Percentiles rank a stretch among this genome's conserved stretches.
Conservation (phyloP, 1,284 basidiomycete genomes). For the Cryptococcus maquisensis region DNA sequence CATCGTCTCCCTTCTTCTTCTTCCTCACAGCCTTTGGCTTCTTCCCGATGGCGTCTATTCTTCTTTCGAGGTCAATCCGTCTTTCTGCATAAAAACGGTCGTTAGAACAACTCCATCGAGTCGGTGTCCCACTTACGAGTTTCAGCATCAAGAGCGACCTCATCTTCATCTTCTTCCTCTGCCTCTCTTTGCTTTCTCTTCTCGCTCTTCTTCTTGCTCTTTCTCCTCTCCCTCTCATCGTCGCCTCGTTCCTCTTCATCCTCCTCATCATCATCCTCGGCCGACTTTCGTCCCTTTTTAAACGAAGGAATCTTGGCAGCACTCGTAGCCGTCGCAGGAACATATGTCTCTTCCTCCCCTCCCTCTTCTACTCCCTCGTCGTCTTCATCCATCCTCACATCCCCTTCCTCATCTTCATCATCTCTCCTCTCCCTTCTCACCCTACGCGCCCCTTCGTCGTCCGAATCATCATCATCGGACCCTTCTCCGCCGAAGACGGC, state of each 20-base stretch:
- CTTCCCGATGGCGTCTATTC: conserved; percentile 79
- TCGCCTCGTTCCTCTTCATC: conserved; percentile 52
- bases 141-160: conserved; percentile 22
- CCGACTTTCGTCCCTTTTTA: conserved; percentile 50
- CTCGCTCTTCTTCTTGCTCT: conserved; percentile 56
- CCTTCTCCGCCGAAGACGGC: conserved; percentile 60
- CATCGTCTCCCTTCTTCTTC: conserved; percentile 67
- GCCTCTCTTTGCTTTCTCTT: conserved; percentile 40
- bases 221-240: conserved; percentile 53
- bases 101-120: background rate
- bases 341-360: conserved; percentile 62
- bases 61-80: conserved; percentile 27
- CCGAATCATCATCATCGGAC: conserved; percentile 63
- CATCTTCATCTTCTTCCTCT: conserved; percentile 44
- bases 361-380: conserved; percentile 16
- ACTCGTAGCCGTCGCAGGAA: conserved; percentile 54
- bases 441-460: conserved; percentile 56
- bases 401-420: conserved; percentile 9
- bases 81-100: conserved; percentile 12
- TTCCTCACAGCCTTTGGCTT: conserved; percentile 63
- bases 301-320: conserved; percentile 44
- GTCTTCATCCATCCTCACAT: conserved; percentile 3
- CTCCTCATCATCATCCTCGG: conserved; percentile 50
- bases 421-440: conserved; percentile 1
- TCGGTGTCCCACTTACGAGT: conserved; percentile 19